phyloP scores from a whole-genome alignment of 2,329 filamentous ascomycete species.

The Hymenoscyphus repandus region DNA sequence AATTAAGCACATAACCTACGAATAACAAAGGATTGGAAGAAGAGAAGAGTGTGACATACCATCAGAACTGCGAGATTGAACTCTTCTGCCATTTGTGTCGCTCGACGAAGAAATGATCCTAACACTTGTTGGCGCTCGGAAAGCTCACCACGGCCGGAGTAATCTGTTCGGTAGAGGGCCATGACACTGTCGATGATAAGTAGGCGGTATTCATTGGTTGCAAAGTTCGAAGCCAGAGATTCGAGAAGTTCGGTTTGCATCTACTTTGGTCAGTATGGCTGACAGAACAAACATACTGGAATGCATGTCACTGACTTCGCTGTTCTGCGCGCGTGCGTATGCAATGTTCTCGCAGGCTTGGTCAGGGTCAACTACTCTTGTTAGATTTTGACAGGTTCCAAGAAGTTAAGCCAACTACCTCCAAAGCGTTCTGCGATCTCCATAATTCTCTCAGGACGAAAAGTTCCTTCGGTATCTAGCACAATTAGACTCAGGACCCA shows the following conservation, averaged over 20 bases:
- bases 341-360: conserved; percentile 62
- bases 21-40: background rate
- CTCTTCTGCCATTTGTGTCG: conserved; percentile 63
- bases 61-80: conserved; percentile 63
- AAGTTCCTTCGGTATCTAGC: conserved; percentile 56
- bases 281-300: background rate
- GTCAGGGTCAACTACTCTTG: conserved; percentile 44
- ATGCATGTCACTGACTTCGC: conserved; percentile 38
- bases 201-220: conserved; percentile 58
- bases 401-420: conserved; percentile 24
- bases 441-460: conserved; percentile 60
- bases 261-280: conserved; percentile 27
- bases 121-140: conserved; percentile 65
- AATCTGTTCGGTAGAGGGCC: conserved; percentile 64
- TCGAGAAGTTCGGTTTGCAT: conserved; percentile 57
- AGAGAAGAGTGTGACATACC: conserved; percentile 33
- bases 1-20: background rate
- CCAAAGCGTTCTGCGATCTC: conserved; percentile 64
- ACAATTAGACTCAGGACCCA: conserved; percentile 5
- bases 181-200: conserved; percentile 67
- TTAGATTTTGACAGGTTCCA: conserved; percentile 9
- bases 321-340: conserved; percentile 60
- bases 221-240: conserved; percentile 54
- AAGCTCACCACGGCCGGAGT: conserved; percentile 60
- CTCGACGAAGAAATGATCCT: conserved; percentile 57